Conservation (phyloP, 805 yeast species). For the Ogataea chonburiensis region DNA sequence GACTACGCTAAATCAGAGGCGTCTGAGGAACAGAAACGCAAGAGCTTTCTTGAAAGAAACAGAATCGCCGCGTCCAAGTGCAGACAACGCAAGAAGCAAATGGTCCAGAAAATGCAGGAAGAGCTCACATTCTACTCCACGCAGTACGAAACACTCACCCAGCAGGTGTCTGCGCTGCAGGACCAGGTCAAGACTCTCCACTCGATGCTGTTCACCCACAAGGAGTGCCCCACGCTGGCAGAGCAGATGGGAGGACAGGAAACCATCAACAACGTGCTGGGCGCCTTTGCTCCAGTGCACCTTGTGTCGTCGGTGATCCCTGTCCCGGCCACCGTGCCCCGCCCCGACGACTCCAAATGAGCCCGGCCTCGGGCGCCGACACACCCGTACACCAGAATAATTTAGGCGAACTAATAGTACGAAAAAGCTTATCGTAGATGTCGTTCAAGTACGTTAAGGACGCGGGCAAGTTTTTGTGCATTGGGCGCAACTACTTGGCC, state of each 20-base stretch:
- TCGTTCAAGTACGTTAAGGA: slow-evolving; percentile 50
- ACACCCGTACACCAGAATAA: no score
- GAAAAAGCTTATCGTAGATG: slow-evolving; percentile 32
- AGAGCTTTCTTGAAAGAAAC: slow-evolving; percentile 83
- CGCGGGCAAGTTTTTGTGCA: slow-evolving; percentile 83
- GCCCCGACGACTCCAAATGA: slow-evolving; percentile 4
- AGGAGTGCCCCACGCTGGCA: slow-evolving; percentile 43
- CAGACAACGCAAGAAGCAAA: slow-evolving; percentile 89
- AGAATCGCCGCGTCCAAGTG: slow-evolving; percentile 97
- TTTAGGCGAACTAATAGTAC: no score
- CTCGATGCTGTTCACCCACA: slow-evolving; percentile 48
- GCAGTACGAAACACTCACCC: slow-evolving; percentile 66
- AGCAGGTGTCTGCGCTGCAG: slow-evolving; percentile 55
- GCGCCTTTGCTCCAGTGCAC: slow-evolving; percentile 30
- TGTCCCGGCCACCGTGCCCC: slow-evolving; percentile 3
- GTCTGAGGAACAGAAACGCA: slow-evolving; percentile 72
- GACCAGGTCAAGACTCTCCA: slow-evolving; percentile 55
- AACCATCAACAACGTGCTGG: slow-evolving; percentile 42
- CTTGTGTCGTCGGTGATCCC: slow-evolving; percentile 6
- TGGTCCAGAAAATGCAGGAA: slow-evolving; percentile 76
- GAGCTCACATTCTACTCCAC: slow-evolving; percentile 68
- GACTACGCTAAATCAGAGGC: slow-evolving; percentile 19
- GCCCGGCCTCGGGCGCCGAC: no score
- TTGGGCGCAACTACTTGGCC: slow-evolving; percentile 97
- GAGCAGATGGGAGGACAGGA: slow-evolving; percentile 48